Base-by-base conservation (phyloP, 2,329 filamentous ascomycete genomes). In the Fusarium proliferatum region DNA sequence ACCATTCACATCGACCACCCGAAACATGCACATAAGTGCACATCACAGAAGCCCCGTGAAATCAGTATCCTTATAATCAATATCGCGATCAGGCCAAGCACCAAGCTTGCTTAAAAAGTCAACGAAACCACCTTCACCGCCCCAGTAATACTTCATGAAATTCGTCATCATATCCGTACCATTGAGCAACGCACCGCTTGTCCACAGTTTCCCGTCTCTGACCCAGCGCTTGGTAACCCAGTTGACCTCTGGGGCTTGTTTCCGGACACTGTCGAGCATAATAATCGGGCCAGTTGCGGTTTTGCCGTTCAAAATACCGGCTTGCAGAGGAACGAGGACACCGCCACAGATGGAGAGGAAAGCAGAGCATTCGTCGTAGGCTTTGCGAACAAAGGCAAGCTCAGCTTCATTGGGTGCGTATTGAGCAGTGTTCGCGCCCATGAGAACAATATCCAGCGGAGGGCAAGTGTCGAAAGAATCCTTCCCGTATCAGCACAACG, bases 271-370 rank as follows among this genome's bases (percentile, higher is more conserved):
- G 0, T 68, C 63, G 4, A 85, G 48, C 26, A 82, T 46, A 9
- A 60, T 6, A 6, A 78, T 80, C 4, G 84, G 84, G 3, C 73
- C 82, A 0, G 84, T 84, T 4, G 74, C 81, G 0, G 80, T 84
- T 74, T 83, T 84, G 10, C 79, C 82, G 4, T 78, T 56, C 9
- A 85, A 70, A 4, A 86, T 33, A 1, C 83, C 83, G 1, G 83
- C 81, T 34, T 77, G 63, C 3, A 81, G 72, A 6, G 80, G 79
- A 11, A 77, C 66, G 21, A 77, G 23, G 33, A 83, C 61, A 59
- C 84, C 84, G 16, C 78, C 83, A 63, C 84, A 85, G 67, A 85
- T 79, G 56, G 77, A 78, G 19, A 85, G 63, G 72, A 85, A 85
- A 5, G 82, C 83, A 13, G 79, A 49, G 74, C 80, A 83, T 12